Percentiles rank a stretch among this genome's conserved stretches.
Evolutionary conservation across 1,284 basidiomycete genomes (phyloP).

Genomic region (Gomphus sp.): DNA sequence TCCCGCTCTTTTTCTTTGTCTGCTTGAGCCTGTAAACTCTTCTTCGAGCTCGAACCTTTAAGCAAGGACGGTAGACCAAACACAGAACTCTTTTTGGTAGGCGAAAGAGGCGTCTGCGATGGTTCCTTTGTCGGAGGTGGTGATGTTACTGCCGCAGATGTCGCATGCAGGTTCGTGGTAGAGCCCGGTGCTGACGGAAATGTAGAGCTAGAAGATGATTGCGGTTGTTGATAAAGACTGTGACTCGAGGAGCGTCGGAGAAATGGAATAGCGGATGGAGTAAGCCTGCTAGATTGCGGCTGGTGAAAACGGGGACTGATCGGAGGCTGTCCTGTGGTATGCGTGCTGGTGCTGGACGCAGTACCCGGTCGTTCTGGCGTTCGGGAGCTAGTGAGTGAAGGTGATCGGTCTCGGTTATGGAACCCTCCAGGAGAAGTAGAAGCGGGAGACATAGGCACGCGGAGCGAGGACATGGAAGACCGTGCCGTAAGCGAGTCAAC

Average conservation of each 20-base stretch:
- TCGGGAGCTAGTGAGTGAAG: constrained; percentile 21
- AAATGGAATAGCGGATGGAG: constrained; percentile 92
- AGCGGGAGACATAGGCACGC: constrained; percentile 38
- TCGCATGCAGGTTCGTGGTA: constrained; percentile 26
- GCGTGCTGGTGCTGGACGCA: constrained; percentile 60
- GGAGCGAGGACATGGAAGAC: constrained; percentile 8
- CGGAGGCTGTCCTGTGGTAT: constrained; percentile 39
- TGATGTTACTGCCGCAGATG: constrained; percentile 30
- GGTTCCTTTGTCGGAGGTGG: constrained; percentile 39
- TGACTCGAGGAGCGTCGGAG: constrained; percentile 83
- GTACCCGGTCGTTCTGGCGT: constrained; percentile 64
- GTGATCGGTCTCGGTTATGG: constrained; percentile 31
- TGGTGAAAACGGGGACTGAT: constrained; percentile 13
- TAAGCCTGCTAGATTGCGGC: constrained; percentile 51
- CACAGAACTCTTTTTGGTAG: constrained; percentile 69
- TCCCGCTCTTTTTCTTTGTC: constrained; percentile 25
- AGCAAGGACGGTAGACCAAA: constrained; percentile 72
- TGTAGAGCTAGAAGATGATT: constrained; percentile 37
- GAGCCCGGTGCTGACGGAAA: constrained; percentile 32
- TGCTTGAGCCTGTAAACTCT: constrained; percentile 52
- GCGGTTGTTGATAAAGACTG: constrained; percentile 20
- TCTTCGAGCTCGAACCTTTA: constrained; percentile 73
- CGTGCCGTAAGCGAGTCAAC: constrained; percentile 4
- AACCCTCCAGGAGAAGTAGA: constrained; percentile 64
- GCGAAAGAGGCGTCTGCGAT: constrained; percentile 40